Percentiles rank a stretch among this genome's conserved stretches.
These are phyloP conservation scores for Populus ilicifolia DNA, from an alignment of 345 rosid species.

Conservation along the genomic window DNA sequence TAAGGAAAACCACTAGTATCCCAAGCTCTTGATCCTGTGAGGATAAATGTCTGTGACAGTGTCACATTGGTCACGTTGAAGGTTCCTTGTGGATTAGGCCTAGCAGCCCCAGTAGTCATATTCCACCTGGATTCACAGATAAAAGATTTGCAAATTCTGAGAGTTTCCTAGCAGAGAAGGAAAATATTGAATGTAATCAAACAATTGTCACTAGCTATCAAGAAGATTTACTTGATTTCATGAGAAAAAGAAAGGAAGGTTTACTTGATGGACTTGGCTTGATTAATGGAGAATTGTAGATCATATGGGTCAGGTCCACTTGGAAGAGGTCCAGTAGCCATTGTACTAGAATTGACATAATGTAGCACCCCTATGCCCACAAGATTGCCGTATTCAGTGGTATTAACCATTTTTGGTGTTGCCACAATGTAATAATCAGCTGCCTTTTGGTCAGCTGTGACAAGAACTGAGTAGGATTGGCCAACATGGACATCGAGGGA, in stretches of 20 bases:
- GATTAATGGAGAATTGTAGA: constrained; percentile 27
- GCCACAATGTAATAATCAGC: constrained; percentile 36
- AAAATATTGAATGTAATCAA: background rate
- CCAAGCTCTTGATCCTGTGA: constrained; percentile 18
- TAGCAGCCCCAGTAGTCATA: constrained; percentile 56
- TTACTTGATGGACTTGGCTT: constrained; percentile 41
- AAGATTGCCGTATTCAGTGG: background rate
- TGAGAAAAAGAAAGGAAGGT: too few relatives aligned
- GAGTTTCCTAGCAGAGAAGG: background rate
- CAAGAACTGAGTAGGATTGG: constrained; percentile 32
- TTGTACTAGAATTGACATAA: constrained; percentile 25
- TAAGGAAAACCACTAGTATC: constrained; percentile 16
- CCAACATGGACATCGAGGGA: constrained; percentile 38
- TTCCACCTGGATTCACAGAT: constrained; percentile 41
- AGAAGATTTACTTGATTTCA: constrained; percentile 23
- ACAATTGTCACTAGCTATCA: background rate
- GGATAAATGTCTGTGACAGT: constrained; percentile 38
- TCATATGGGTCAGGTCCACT: constrained; percentile 38
- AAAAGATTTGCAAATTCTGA: background rate
- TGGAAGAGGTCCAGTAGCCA: constrained; percentile 26
- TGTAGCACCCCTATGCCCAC: constrained; percentile 30
- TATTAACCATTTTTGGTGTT: constrained; percentile 34
- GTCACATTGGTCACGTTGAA: constrained; percentile 52
- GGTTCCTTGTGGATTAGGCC: constrained; percentile 64
- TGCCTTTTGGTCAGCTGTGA: constrained; percentile 25